Evolutionary conservation across 495 filamentous ascomycete species (phyloP), one percentile per base, ranked within the genome.

Genomic region (Neohortaea acidophila): DNA sequence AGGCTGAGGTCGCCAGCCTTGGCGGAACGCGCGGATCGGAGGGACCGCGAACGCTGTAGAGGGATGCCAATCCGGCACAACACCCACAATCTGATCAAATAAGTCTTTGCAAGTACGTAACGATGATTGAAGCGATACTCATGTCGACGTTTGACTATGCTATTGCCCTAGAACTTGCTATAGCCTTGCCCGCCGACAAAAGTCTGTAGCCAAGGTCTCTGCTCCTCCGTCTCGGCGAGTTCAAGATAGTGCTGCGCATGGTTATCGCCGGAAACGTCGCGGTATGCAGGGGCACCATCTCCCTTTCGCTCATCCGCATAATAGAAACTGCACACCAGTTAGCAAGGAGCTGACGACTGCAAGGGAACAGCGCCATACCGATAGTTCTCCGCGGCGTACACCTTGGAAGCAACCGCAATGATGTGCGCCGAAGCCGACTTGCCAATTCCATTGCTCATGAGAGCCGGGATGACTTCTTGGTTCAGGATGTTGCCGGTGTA

Each of bases 401-500:
- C 31, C 14, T 34, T 22, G 40, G 61, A 57, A 27, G 58, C 61
- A 34, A 53, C 20, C 15, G 55, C 55, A 20, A 68, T 36, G 54
- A 52, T 55, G 33, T 41, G 58, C 11, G 61, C 52, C 0, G 57
- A 51, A 21, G 59, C 61, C 15, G 59, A 47, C 48, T 66, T 66
- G 9, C 62, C 62, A 13, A 62, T 45, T 20, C 59, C 60, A 10
- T 56, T 40, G 36, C 41, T 48, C 18, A 58, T 8, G 2, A 58
- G 53, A 26, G 54, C 28, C 13, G 60, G 54, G 12, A 58, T 17
- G 24, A 57, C 45, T 5, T 30, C 27, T 17, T 40, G 32, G 36
- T 63, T 60, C 38, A 56, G 14, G 22, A 51, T 51, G 31, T 68
- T 66, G 13, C 63, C 64, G 3, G 65, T 68, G 47, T 63, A 66